These are phyloP conservation scores for Serendipita sp. DNA, from an alignment of 768 basidiomycete species.

Conservation along the genomic window DNA sequence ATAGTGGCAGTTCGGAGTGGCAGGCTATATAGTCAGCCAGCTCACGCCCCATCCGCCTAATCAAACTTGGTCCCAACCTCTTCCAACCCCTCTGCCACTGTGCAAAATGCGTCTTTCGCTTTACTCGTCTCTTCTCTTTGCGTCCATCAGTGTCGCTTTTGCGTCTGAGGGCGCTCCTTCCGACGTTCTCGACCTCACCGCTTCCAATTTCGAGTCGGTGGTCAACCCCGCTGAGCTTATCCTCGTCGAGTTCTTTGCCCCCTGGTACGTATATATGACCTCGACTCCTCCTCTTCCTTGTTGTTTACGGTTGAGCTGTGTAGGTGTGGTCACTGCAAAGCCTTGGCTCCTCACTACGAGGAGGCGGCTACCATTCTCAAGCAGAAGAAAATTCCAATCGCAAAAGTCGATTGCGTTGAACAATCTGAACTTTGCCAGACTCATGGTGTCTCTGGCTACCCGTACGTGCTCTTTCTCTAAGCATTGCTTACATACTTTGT, in stretches of 20 bases:
- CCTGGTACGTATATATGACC: conserved; percentile 36
- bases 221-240: conserved; percentile 56
- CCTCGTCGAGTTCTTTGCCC: conserved; percentile 91
- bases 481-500: neutral
- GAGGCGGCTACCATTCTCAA: conserved; percentile 88
- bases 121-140: conserved; percentile 35
- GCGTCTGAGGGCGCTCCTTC: conserved; percentile 37
- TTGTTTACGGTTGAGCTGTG: neutral
- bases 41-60: neutral
- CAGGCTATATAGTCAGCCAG: neutral
- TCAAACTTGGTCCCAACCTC: conserved; percentile 8
- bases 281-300: neutral
- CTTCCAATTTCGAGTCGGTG: conserved; percentile 47
- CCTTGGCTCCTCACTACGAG: conserved; percentile 85
- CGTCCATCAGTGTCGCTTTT: conserved; percentile 36
- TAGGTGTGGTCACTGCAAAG: conserved; percentile 94
- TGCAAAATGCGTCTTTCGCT: conserved; percentile 50
- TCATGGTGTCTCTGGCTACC: conserved; percentile 85
- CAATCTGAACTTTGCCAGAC: conserved; percentile 79
- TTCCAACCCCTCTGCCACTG: conserved; percentile 14
- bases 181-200: conserved; percentile 69
- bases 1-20: neutral
- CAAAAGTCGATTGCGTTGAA: conserved; percentile 95
- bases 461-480: conserved; percentile 35
- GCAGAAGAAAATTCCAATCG: conserved; percentile 75